phyloP scores from a whole-genome alignment of 441 rosid species.

The Francoa sonchifolia region DNA sequence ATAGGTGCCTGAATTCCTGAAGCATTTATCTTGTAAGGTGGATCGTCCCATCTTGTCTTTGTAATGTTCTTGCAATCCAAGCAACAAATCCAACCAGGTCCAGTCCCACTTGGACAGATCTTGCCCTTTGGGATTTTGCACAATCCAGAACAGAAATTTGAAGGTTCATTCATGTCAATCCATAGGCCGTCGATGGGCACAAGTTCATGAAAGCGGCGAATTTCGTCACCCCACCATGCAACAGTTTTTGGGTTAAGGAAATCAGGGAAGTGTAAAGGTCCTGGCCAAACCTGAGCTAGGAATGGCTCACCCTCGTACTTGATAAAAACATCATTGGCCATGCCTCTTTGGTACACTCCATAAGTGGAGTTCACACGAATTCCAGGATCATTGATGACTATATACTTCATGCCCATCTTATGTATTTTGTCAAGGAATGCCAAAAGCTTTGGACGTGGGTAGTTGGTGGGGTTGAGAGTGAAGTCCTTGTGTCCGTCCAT shows the following conservation, averaged over 20 bases:
- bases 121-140: constrained; percentile 63
- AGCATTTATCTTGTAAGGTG: constrained; percentile 93
- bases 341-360: constrained; percentile 66
- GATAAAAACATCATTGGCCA: constrained; percentile 79
- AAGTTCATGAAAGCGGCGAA: constrained; percentile 77
- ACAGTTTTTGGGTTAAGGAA: constrained; percentile 89
- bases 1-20: constrained; percentile 56
- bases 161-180: constrained; percentile 96
- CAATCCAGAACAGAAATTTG: constrained; percentile 73
- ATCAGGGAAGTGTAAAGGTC: constrained; percentile 85
- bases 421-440: constrained; percentile 79
- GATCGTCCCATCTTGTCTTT: constrained; percentile 75
- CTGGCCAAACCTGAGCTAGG: constrained; percentile 98
- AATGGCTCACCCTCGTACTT: constrained; percentile 74
- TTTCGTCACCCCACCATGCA: constrained; percentile 85
- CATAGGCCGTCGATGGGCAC: constrained; percentile 86
- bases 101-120: constrained; percentile 64
- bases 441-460: constrained; percentile 67
- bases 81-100: constrained; percentile 95
- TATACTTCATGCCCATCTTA: constrained; percentile 77
- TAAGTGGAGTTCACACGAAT: constrained; percentile 65
- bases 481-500: constrained; percentile 92
- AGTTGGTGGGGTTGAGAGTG: constrained; percentile 55
- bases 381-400: constrained; percentile 94
- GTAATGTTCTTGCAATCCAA: constrained; percentile 94